A percentile compares a stretch with the other conserved stretches of the same genome.
These are phyloP conservation scores for Maudiozyma pseudohumilis DNA, from an alignment of 805 yeast genomes.

Conservation along the genomic window DNA sequence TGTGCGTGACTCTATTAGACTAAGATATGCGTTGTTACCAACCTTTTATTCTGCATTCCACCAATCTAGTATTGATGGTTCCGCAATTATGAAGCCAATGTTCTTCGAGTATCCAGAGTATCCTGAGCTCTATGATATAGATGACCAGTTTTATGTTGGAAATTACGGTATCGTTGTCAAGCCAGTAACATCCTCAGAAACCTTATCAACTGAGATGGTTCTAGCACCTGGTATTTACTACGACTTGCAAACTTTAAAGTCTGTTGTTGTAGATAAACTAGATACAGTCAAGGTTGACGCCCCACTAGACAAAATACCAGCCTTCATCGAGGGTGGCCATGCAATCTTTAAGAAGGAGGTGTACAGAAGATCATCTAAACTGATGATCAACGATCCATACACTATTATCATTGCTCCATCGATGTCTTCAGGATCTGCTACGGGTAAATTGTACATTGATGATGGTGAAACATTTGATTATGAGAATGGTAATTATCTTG, in stretches of 20 bases:
- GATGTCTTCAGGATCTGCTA: conserved; percentile 36
- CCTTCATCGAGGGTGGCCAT: conserved; percentile 69
- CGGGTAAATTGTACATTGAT: conserved; percentile 61
- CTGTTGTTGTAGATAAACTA: conserved; percentile 16
- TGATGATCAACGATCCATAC: conserved; percentile 74
- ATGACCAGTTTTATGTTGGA: conserved; percentile 78
- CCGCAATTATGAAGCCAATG: conserved; percentile 64
- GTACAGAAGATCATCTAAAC: conserved; percentile 66
- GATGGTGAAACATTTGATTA: conserved; percentile 72
- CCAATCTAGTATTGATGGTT: conserved; percentile 48
- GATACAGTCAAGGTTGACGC: conserved; percentile 30
- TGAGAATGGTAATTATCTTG: conserved; percentile 39
- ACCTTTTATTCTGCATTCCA: conserved; percentile 71
- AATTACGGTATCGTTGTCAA: conserved; percentile 60
- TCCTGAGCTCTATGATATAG: conserved; percentile 43
- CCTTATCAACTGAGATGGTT: conserved; percentile 27
- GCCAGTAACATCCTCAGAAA: conserved; percentile 61
- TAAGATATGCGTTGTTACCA: conserved; percentile 73
- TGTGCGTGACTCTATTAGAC: conserved; percentile 58
- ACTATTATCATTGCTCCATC: conserved; percentile 57
- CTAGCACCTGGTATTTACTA: conserved; percentile 47
- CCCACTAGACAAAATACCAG: conserved; percentile 55
- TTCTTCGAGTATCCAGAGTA: conserved; percentile 43
- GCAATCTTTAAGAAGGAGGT: conserved; percentile 60
- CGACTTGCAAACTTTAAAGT: conserved; percentile 36